Percentiles rank a stretch among this genome's conserved stretches.
These are phyloP conservation scores for Didymella keratinophila DNA, from an alignment of 2,329 filamentous ascomycete species.

Conservation along the genomic window DNA sequence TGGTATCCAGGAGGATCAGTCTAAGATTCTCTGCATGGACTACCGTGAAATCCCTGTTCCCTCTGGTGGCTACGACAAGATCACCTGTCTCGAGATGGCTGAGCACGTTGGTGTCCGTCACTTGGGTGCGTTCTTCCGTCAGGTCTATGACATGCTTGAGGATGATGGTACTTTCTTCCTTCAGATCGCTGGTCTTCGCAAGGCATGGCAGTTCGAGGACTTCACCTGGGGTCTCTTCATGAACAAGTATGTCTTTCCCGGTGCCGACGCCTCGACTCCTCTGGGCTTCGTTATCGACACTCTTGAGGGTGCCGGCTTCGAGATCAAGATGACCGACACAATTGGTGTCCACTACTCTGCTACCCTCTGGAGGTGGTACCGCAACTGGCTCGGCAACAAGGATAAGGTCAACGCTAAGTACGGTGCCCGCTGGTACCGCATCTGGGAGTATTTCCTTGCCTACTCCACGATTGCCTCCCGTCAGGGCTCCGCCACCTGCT, in stretches of 20 bases:
- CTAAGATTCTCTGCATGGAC: conserved; percentile 92
- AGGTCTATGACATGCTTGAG: conserved; percentile 94
- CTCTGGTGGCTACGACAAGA: conserved; percentile 85
- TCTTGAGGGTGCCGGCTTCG: conserved; percentile 86
- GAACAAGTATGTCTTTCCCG: conserved; percentile 99
- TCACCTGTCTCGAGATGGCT: conserved; percentile 97
- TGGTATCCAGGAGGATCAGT: conserved; percentile 86
- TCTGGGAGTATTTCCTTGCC: conserved; percentile 92
- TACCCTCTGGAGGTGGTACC: conserved; percentile 97
- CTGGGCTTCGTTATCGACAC: conserved; percentile 86
- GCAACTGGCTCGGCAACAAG: conserved; percentile 95
- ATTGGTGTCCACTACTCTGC: conserved; percentile 97
- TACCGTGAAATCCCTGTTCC: conserved; percentile 92
- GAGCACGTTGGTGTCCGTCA: conserved; percentile 97
- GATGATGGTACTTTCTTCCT: conserved; percentile 97
- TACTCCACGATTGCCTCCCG: conserved; percentile 84
- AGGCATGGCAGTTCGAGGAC: conserved; percentile 97
- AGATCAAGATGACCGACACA: conserved; percentile 91
- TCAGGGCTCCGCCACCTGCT: conserved; percentile 85
- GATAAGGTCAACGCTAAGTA: conserved; percentile 96
- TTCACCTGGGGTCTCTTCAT: conserved; percentile 98
- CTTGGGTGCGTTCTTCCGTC: conserved; percentile 79
- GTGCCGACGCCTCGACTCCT: conserved; percentile 93
- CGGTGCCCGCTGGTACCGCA: conserved; percentile 93
- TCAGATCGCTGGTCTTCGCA: conserved; percentile 92